phyloP scores from a whole-genome alignment of 176 grass and related monocot genomes.

The maize (Zea mays) region Zm-B73-REFERENCE-NAM-5.0 NC_050099.1:235706001-235706500 shows the following conservation, averaged over 20 bases:
- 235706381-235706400: slow-evolving; percentile 96
- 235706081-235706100: neutral
- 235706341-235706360: neutral
- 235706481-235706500: neutral
- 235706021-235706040: neutral
- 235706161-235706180: neutral
- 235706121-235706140: slow-evolving; percentile 3
- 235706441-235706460: slow-evolving; percentile 77
- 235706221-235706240: neutral
- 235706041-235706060: neutral
- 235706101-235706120: neutral
- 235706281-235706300: slow-evolving; percentile 18
- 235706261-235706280: neutral
- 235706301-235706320: neutral
- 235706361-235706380: slow-evolving; percentile 1
- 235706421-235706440: slow-evolving; percentile 93
- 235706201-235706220: neutral
- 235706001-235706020: neutral
- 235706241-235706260: slow-evolving; percentile 3
- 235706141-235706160: neutral
- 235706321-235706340: neutral
- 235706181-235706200: neutral
- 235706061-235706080: no score
- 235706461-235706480: slow-evolving; percentile 73
- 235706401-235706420: slow-evolving; percentile 96